Evolutionary conservation across 345 rosid species (phyloP).

Genomic region (Microcos paniculata): DNA sequence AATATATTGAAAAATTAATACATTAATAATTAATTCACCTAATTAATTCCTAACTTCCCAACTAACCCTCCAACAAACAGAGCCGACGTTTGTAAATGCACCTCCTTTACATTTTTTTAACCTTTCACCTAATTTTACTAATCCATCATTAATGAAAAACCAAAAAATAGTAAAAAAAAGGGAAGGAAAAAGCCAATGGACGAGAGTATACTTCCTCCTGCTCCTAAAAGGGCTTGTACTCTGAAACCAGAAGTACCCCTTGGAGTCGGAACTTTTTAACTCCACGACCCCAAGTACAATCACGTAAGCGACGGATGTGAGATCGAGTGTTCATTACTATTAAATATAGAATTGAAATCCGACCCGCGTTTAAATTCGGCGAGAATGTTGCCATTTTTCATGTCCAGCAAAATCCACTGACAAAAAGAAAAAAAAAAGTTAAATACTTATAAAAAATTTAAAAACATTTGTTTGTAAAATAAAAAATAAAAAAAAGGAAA

Average conservation of each 20-base stretch:
- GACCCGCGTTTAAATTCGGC: conserved; percentile 23
- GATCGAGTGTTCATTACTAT: conserved; percentile 10
- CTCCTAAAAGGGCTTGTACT: background rate
- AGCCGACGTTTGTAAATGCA: conserved; percentile 38
- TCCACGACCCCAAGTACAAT: background rate
- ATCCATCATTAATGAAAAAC: conserved; percentile 9
- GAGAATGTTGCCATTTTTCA: conserved; percentile 5
- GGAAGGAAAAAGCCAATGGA: background rate
- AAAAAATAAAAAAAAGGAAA: background rate
- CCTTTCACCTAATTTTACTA: conserved; percentile 14
- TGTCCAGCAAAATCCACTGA: background rate
- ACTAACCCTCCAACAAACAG: conserved; percentile 38
- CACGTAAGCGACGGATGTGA: conserved; percentile 13
- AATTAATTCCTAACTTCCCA: conserved; percentile 33
- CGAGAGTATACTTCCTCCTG: background rate
- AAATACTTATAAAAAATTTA: background rate
- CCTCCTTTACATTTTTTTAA: background rate
- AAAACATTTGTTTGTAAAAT: background rate
- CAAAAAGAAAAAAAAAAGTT: background rate
- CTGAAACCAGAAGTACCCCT: background rate
- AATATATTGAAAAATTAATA: background rate
- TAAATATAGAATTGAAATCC: conserved; percentile 33
- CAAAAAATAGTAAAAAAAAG: too few relatives aligned
- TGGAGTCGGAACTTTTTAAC: background rate
- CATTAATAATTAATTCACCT: conserved; percentile 13